Evolutionary conservation across 192 early-diverging fungal genomes (phyloP), one percentile per base, ranked within the genome.

Genomic region (Pilaira anomala): DNA sequence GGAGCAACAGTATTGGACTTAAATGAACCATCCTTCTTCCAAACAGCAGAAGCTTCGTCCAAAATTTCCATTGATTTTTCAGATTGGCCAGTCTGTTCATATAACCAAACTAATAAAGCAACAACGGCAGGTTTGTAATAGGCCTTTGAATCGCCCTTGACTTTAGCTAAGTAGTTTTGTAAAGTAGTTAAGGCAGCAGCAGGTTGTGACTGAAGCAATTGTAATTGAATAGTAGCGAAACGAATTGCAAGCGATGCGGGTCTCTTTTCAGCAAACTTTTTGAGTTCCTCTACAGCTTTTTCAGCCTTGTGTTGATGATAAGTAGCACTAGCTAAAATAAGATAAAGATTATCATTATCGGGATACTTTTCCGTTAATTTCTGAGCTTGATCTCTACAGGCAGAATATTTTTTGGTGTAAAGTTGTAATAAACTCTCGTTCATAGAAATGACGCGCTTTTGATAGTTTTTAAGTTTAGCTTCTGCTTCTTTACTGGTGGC

Each of bases 71-170:
- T 76, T 2, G 87, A 80, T 26, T 80, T 80, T 30, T 86, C 81
- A 11, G 78, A 65, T 50, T 83, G 76, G n/a, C 76, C 81, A 8
- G 80, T 76, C 28, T 90, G 76, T 33, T 84, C 84, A 71, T 90
- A 86, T 30, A 91, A 62, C 87, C 87, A 89, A 9, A 89, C 84
- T 39, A 86, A 66, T 21, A 91, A 69, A 0, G 88, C 86, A n/a
- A 91, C 81, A 3, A 87, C 62, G 28, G 73, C 88, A 6, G 89
- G 87, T 39, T 76, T 76, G 46, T 87, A 75, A 50, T 65, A 64
- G 45, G 26, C 48, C 1, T 36, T n/a, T 3, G 42, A 9, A 24
- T 76, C 63, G 21, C 69, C 66, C 2, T 72, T 69, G 2, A 76
- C 46, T 3, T 26, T 39, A 19, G 64, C 72, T 41, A 85, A 51